Evolutionary conservation across 2,329 filamentous ascomycete genomes (phyloP), one percentile per base, ranked within the genome.

Genomic region (Coniochaeta pulveracea): DNA sequence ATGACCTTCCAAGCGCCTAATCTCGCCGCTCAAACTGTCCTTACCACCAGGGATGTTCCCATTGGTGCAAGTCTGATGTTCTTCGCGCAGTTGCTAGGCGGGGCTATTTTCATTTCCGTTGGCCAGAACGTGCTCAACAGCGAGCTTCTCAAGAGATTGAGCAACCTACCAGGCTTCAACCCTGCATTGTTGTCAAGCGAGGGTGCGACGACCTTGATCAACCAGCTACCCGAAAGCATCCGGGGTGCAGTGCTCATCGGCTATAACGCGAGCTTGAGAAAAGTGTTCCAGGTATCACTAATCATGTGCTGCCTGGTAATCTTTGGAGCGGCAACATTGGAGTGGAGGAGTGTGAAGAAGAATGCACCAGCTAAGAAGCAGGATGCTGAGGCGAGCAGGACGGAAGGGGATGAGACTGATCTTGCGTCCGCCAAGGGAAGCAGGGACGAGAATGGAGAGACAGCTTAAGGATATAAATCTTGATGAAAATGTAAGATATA

Each of bases 251-350:
- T 46, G 10, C 38, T 61, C 23, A 12, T 35, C 1, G 73, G 64
- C 0, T 85, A 85, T 55, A 83, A 82, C 47, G 49, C 59, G 16
- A 62, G 76, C 0, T 51, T 85, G 23, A 63, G 64, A 2, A 55
- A 65, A 37, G 66, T 67, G 1, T 84, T 80, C 47, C 68, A 72
- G 39, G 69, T 82, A 7, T 66, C 63, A 2, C 56, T 78, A 6
- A 65, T 69, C 2, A 56, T 76, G 46, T 60, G 64, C 1, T 58
- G 58, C 6, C 36, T 77, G 7, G 66, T 63, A 4, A 58, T 80
- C 10, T 23, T 78, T 6, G 76, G 72, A 1, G 61, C 66, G 0
- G 44, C 63, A 1, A 55, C 58, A 6, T 66, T 82, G 43, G 69
- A 82, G 55, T 83, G 76, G 76, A 69, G 47, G 37, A 62, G 52